Percentiles rank a stretch among this genome's conserved stretches.
phyloP scores from a whole-genome alignment of 257 asterid species.

The Haberlea rhodopensis region DNA sequence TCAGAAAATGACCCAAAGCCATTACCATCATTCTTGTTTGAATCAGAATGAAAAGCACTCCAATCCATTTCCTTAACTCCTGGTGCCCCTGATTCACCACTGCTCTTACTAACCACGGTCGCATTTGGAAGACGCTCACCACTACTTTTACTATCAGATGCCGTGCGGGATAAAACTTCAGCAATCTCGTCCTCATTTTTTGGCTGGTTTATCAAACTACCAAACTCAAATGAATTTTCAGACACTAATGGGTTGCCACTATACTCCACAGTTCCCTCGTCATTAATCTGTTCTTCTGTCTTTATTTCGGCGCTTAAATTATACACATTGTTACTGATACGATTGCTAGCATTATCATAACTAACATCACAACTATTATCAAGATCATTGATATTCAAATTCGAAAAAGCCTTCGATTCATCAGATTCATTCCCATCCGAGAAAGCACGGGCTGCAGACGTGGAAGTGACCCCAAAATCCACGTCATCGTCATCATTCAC shows the following conservation, averaged over 20 bases:
- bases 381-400: conserved; percentile 53
- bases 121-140: conserved; percentile 29
- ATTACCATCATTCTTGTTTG: conserved; percentile 41
- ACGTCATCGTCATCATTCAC: conserved; percentile 73
- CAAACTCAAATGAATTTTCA: conserved; percentile 44
- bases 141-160: conserved; percentile 29
- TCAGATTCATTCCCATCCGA: conserved; percentile 63
- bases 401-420: conserved; percentile 66
- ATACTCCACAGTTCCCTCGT: conserved; percentile 33
- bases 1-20: conserved; percentile 86
- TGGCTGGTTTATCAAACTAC: conserved; percentile 20
- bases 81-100: conserved; percentile 40
- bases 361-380: conserved; percentile 33
- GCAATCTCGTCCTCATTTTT: conserved; percentile 38
- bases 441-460: conserved; percentile 29
- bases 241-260: conserved; percentile 32
- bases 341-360: conserved; percentile 21
- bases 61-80: conserved; percentile 88
- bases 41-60: conserved; percentile 67
- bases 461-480: conserved; percentile 42
- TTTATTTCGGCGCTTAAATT: conserved; percentile 23
- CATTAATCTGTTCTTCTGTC: conserved; percentile 27
- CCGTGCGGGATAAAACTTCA: conserved; percentile 33
- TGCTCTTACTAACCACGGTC: conserved; percentile 23
- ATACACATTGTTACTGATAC: conserved; percentile 25